phyloP scores from a whole-genome alignment of 805 yeast genomes.

The Debaryomyces tyrocola region DNA sequence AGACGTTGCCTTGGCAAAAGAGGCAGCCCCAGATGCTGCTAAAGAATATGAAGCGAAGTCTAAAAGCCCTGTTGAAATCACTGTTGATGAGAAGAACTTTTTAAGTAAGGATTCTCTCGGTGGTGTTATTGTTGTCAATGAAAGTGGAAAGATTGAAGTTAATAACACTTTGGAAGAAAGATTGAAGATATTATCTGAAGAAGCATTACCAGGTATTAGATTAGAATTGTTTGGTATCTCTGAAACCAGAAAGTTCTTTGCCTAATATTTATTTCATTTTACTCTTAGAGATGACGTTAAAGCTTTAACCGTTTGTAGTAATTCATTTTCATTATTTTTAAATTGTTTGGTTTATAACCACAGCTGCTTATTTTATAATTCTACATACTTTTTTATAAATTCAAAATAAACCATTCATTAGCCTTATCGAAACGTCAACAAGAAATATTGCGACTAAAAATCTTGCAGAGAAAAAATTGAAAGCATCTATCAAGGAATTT shows the following conservation, averaged over 20 bases:
- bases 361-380: constrained; percentile 1
- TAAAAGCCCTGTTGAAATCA: constrained; percentile 53
- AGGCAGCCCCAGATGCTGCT: constrained; percentile 61
- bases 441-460: neutral
- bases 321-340: neutral
- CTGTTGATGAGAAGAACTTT: constrained; percentile 54
- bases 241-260: constrained; percentile 84
- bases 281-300: neutral
- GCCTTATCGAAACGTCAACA: neutral
- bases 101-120: constrained; percentile 74
- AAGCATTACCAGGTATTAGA: constrained; percentile 90
- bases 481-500: no score
- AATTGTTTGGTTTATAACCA: neutral
- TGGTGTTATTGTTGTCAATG: constrained; percentile 75
- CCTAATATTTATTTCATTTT: constrained; percentile 38
- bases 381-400: constrained; percentile 1
- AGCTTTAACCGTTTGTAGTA: neutral
- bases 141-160: constrained; percentile 80
- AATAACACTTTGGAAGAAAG: constrained; percentile 95
- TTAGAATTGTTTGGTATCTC: constrained; percentile 87
- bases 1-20: constrained; percentile 61
- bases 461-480: no score
- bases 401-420: neutral
- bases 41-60: constrained; percentile 64
- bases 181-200: constrained; percentile 75